Base-by-base conservation (phyloP, 2,329 filamentous ascomycete species). In the Orbilia brochopaga region DNA sequence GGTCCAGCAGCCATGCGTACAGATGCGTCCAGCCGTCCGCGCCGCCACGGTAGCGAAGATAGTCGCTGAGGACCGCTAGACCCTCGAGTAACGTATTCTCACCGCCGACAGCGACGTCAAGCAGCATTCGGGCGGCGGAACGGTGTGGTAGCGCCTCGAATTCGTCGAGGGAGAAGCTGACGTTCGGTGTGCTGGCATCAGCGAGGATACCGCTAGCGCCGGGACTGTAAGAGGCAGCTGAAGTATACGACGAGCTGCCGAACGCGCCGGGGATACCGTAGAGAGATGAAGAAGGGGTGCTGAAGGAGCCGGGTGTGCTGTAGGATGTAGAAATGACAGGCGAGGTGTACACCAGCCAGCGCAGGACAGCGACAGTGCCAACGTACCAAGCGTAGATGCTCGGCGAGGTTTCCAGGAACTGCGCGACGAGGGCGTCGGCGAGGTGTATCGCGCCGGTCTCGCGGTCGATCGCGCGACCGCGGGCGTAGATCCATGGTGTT, bases 381-480 rank as follows among this genome's bases (percentile, higher is more conserved):
- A 32, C 46, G 23, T 70, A 62, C 27, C 75, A 76, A 24, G 19
- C 27, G 17, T 67, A 62, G 23, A 77, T 66, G 2, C 10, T 40
- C 13, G 56, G 63, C n/a, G 74, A 58, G 8, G 40, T 54, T 13
- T 52, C 60, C 17, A 69, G 64, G 59, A 75, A 75, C 10, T 56
- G 69, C 35, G 44, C 42, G 17, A 77, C 61, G 1, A 77, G 72
- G 40, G 63, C 59, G 50, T 73, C 67, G 7, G 73, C 51, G 35
- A 76, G 58, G 2, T 61, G 61, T 1, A 77, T 53, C n/a, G 69
- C 69, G 7, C 76, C 76, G 1, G 73, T 76, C 54, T 76, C 76
- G 1, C 64, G 54, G 59, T 77, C 76, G 27, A 77, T 75, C 35
- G 65, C 72, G 23, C 70, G 57, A 4, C 74, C 74, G 23, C 76